Evolutionary conservation across 495 filamentous ascomycete species (phyloP).

Genomic region (Physcia stellaris): DNA sequence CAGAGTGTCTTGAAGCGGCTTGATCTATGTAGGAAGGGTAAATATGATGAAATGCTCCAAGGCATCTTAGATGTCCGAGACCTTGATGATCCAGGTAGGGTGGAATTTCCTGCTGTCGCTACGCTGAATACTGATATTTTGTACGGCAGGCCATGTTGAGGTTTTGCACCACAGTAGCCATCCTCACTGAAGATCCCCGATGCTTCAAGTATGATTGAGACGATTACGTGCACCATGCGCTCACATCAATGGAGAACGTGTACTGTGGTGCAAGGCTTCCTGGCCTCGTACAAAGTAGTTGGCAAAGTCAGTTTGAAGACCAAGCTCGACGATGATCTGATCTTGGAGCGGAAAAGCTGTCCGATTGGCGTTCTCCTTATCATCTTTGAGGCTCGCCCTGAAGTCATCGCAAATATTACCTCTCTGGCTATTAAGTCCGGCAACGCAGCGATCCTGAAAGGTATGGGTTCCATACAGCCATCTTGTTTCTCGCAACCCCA

Average conservation of each 20-base stretch:
- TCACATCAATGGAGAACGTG: neutral
- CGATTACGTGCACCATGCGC: no score
- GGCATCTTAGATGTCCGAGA: slow-evolving; percentile 82
- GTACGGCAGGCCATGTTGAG: slow-evolving; percentile 10
- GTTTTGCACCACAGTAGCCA: slow-evolving; percentile 4
- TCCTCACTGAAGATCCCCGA: neutral
- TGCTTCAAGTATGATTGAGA: no score
- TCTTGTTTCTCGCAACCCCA: neutral
- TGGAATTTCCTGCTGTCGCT: neutral
- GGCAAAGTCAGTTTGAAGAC: slow-evolving; percentile 75
- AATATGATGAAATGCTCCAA: slow-evolving; percentile 96
- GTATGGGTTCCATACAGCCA: slow-evolving; percentile 17
- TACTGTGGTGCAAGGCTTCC: slow-evolving; percentile 4
- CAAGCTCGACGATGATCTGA: slow-evolving; percentile 74
- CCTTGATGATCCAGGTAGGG: slow-evolving; percentile 76
- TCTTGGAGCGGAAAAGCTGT: slow-evolving; percentile 73
- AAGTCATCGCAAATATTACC: slow-evolving; percentile 98
- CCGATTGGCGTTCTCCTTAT: slow-evolving; percentile 94
- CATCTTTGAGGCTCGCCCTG: slow-evolving; percentile 94
- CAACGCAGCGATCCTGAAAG: slow-evolving; percentile 95
- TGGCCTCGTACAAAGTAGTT: slow-evolving; percentile 37
- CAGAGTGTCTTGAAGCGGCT: slow-evolving; percentile 82
- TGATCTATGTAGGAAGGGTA: slow-evolving; percentile 70
- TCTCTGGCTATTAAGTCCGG: slow-evolving; percentile 95
- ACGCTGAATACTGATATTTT: slow-evolving; percentile 4